Conservation (phyloP, 768 basidiomycete species). For the Lactifluus echinatus region DNA sequence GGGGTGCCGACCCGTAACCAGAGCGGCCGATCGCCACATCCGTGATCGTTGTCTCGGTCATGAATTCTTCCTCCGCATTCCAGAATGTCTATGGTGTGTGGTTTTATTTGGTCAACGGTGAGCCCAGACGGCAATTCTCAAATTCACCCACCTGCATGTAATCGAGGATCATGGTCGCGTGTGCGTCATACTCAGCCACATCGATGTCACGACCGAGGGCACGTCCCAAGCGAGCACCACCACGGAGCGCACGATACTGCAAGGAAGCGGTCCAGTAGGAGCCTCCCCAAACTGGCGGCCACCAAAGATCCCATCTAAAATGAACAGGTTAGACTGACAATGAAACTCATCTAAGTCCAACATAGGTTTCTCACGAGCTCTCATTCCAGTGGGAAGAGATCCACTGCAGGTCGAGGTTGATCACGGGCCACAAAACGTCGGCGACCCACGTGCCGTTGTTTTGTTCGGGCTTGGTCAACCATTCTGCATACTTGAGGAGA, state of each 20-base stretch:
- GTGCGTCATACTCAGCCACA: slow-evolving; percentile 1
- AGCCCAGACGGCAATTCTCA: neutral
- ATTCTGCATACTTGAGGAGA: slow-evolving; percentile 14
- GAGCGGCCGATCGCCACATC: slow-evolving; percentile 9
- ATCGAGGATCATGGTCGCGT: slow-evolving; percentile 12
- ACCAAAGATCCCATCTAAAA: slow-evolving; percentile 14
- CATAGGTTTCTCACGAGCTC: slow-evolving; percentile 2
- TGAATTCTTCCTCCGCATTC: slow-evolving; percentile 13
- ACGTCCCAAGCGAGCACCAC: slow-evolving; percentile 15
- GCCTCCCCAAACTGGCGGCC: slow-evolving; percentile 14
- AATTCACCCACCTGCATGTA: slow-evolving; percentile 8
- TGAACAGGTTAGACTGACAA: neutral
- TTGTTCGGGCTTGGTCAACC: slow-evolving; percentile 11
- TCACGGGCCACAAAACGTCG: slow-evolving; percentile 10
- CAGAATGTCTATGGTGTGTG: slow-evolving; percentile 8
- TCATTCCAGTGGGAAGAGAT: slow-evolving; percentile 11
- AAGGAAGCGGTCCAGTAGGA: slow-evolving; percentile 18
- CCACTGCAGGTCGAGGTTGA: slow-evolving; percentile 19
- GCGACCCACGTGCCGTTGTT: slow-evolving; percentile 12
- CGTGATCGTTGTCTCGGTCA: slow-evolving; percentile 11
- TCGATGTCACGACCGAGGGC: neutral
- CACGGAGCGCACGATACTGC: slow-evolving; percentile 17
- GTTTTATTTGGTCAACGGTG: neutral
- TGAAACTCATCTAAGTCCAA: neutral
- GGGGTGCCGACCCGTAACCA: slow-evolving; percentile 13